Base-by-base conservation (phyloP, 2,329 filamentous ascomycete species). In the Cladosporium sp. region DNA sequence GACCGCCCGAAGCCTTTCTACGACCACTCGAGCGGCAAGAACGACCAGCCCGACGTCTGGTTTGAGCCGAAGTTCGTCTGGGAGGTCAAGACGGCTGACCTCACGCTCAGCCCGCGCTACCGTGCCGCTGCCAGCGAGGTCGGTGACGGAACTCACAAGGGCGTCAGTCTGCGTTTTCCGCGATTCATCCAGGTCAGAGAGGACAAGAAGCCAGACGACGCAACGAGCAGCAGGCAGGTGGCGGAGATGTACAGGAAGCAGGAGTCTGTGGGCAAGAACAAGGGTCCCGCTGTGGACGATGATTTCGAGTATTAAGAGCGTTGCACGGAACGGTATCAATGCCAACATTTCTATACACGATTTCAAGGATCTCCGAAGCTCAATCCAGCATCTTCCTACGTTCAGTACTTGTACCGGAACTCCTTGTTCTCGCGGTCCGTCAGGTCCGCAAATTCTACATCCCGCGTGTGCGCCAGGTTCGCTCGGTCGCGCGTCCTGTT, bases 41-140 rank as follows among this genome's bases (percentile, higher is more conserved):
- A 95, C 72, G 90, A 97, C 68, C 93, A 98, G 69, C 93, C 93
- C 1, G 93, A 98, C 68, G 90, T 98, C 35, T 98, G 93, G 93
- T 93, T 98, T 68, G 93, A 98, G 76, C 89, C 93, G 11, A 83
- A 84, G 40, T 85, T 86, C 63, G 93, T 98, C 1, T 98, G 93
- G 93, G 93, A 98, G 72, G 91, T 98, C 61, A 95, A 92, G 76
- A 95, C 92, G 10, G 93, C 93, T 1, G 93, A 98, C 75, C 71
- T 98, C 62, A 97, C 93, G 1, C 79, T 98, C 18, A 92, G 86
- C 61, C 93, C 93, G 22, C 78, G 91, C 37, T 98, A 98, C 72
- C 89, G 91, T 72, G 93, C 93, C n/a, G 93, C 88, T 1, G 82
- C 82, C 43, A 84, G 86, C 61, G 89, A 95, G 66, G 84, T 91